A percentile compares a stretch with the other conserved stretches of the same genome.
Evolutionary conservation across 345 rosid species (phyloP).

Genomic region (Eucalyptus decipiens): DNA sequence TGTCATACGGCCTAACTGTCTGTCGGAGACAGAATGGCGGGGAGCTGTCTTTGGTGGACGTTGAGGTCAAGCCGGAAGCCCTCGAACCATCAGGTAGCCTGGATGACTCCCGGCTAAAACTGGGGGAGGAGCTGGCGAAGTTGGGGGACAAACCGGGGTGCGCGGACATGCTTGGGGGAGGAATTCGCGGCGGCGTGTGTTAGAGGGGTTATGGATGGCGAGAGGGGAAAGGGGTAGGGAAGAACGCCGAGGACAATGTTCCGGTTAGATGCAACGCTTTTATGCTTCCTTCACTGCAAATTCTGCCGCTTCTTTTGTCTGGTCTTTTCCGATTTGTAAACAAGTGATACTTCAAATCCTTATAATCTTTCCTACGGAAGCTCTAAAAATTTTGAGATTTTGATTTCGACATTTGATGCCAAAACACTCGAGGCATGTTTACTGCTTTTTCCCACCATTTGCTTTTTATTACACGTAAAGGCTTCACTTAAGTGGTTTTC

Average conservation of each 20-base stretch:
- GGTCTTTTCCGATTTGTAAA: background rate
- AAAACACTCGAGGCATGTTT: background rate
- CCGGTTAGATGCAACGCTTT: background rate
- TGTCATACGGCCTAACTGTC: slow-evolving; percentile 50
- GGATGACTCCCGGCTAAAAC: slow-evolving; percentile 13
- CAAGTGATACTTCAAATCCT: background rate
- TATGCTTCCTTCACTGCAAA: background rate
- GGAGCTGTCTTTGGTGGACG: background rate
- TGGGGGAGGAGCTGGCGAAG: slow-evolving; percentile 30
- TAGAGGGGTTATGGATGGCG: slow-evolving; percentile 68
- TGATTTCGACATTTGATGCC: background rate
- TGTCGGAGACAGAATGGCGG: slow-evolving; percentile 2
- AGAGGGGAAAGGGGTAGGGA: slow-evolving; percentile 73
- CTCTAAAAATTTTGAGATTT: background rate
- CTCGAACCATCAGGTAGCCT: slow-evolving; percentile 1
- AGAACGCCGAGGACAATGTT: background rate
- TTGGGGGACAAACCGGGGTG: slow-evolving; percentile 50
- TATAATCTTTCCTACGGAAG: too few relatives aligned
- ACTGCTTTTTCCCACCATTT: background rate
- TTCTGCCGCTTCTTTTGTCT: background rate
- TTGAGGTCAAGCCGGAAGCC: background rate
- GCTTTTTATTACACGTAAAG: background rate
- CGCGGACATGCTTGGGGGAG: slow-evolving; percentile 65
- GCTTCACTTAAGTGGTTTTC: background rate
- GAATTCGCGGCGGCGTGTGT: slow-evolving; percentile 55